These are phyloP conservation scores for Suillus sp. DNA, from an alignment of 768 basidiomycete genomes.

Conservation along the genomic window DNA sequence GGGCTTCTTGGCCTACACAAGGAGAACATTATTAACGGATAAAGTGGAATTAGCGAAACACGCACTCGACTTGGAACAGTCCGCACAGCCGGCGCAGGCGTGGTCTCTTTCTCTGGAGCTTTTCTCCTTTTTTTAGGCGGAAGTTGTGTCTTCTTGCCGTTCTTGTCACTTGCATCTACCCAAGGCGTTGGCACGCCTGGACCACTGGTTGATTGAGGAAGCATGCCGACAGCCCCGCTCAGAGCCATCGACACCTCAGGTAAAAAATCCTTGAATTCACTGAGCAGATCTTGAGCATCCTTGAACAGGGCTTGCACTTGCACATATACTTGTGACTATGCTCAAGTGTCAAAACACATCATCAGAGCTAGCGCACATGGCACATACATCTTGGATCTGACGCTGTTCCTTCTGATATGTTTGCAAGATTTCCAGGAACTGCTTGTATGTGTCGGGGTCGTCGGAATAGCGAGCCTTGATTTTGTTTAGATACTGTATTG, in stretches of 20 bases:
- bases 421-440: constrained; percentile 86
- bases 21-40: constrained; percentile 11
- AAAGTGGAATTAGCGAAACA: constrained; percentile 16
- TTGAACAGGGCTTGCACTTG: constrained; percentile 84
- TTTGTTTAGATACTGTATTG: constrained; percentile 97
- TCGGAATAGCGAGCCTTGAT: constrained; percentile 91
- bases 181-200: constrained; percentile 39
- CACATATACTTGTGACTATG: constrained; percentile 71
- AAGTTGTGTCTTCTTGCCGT: constrained; percentile 45
- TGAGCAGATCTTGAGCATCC: constrained; percentile 75
- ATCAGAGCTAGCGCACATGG: constrained; percentile 12
- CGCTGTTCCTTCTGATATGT: constrained; percentile 85
- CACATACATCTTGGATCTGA: constrained; percentile 67
- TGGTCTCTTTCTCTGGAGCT: constrained; percentile 65
- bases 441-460: constrained; percentile 91
- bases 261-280: constrained; percentile 81
- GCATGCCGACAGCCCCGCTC: constrained; percentile 46
- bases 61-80: constrained; percentile 49
- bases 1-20: constrained; percentile 56
- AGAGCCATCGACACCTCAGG: constrained; percentile 60
- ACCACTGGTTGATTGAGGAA: constrained; percentile 49
- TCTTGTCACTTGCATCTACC: constrained; percentile 43
- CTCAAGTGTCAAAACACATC: constrained; percentile 14
- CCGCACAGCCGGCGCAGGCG: constrained; percentile 58
- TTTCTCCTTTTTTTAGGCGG: constrained; percentile 64